Evolutionary conservation across 2,329 filamentous ascomycete species (phyloP).

Genomic region (Exophiala alcalophila): DNA sequence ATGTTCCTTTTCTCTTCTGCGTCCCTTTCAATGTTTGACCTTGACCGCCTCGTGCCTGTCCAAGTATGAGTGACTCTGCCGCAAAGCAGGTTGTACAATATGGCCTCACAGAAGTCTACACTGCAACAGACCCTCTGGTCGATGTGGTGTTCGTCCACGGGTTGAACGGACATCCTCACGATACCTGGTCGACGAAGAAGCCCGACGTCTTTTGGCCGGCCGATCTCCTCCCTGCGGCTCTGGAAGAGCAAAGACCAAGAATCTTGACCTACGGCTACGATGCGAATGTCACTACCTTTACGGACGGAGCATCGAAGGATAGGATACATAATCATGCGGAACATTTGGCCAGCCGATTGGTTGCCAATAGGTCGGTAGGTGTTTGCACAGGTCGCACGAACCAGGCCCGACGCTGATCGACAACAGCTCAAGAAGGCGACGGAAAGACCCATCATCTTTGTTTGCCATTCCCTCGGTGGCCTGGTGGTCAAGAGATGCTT

Average conservation of each 20-base stretch:
- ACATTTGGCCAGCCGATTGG: conserved; percentile 61
- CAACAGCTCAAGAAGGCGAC: conserved; percentile 46
- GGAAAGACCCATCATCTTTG: conserved; percentile 69
- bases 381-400: background rate
- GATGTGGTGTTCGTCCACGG: conserved; percentile 69
- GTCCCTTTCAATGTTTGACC: background rate
- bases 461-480: conserved; percentile 71
- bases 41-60: background rate
- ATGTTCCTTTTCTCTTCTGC: conserved; percentile 1
- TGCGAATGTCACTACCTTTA: conserved; percentile 57
- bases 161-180: conserved; percentile 60
- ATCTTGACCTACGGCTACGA: conserved; percentile 73
- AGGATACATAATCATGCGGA: conserved; percentile 71
- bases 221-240: conserved; percentile 61
- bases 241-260: conserved; percentile 58
- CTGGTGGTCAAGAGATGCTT: conserved; percentile 69
- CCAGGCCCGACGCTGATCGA: conserved; percentile 1
- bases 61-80: conserved; percentile 13
- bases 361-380: conserved; percentile 56
- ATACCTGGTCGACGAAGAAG: conserved; percentile 58
- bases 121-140: conserved; percentile 39
- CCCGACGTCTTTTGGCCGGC: conserved; percentile 66
- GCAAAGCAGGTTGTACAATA: conserved; percentile 36
- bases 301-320: conserved; percentile 57
- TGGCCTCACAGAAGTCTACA: conserved; percentile 44